Base-by-base conservation (phyloP, 805 yeast genomes). In the Nakazawaea siamensis region DNA sequence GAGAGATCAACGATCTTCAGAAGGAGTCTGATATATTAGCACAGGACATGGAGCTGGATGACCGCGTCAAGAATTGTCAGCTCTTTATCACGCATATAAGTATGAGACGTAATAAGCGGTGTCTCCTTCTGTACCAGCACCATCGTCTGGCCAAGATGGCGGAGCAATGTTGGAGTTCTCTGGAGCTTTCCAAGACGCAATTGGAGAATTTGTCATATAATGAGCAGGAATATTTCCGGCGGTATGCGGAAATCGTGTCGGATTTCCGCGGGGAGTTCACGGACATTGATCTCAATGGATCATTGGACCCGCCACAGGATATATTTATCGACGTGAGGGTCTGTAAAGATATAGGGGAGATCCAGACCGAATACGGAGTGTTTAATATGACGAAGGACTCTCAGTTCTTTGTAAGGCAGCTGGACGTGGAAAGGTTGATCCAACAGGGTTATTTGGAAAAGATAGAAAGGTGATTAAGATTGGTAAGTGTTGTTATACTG, bases 281-380 rank as follows among this genome's bases (percentile, higher is more conserved):
- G 0, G 96, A 87, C 44, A 59, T 90, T 13, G 98, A 92, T 50
- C 59, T 92, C 18, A 74, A 90, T 19, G 97, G 97, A 0, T 76
- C 84, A n/a, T 51, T 92, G 45, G 83, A 73, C 16, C 98, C 98
- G 0, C 97, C 98, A 1, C 73, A 71, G 24, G 94, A 86, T 45
- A 82, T 92, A 19, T 92, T 90, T 47, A 83, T 90, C 8, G 98
- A 90, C 50, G 97, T 92, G 4, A 64, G 98, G 39, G 97, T 90
- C 6, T 58, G 90, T 34, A 82, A 82, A 52, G 94, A 90, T 49
- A 97, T 95, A 0, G 98, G 98, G 2, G 97, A 92, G 52, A 86
- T 90, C 24, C 96, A 88, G 51, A 92, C 98, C 0, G 98, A 90
- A 54, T 90, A 90, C 48, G 98, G 97, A 16, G 95, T 86, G 3